Base-by-base conservation (phyloP, 2,329 filamentous ascomycete species). In the Fusarium begoniae region DNA sequence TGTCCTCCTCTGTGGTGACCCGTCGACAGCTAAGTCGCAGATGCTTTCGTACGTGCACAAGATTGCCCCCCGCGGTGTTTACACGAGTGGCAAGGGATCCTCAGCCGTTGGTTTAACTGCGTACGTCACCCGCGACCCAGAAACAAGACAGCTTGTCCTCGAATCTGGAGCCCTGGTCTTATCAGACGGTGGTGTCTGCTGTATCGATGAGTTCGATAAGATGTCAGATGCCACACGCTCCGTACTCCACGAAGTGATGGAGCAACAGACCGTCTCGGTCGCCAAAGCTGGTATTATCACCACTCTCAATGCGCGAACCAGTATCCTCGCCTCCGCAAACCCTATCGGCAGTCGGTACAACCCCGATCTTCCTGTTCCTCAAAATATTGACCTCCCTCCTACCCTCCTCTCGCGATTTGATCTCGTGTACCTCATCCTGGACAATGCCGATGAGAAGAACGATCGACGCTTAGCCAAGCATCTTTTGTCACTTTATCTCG, bases 331-430 rank as follows among this genome's bases (percentile, higher is more conserved):
- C 22, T 98, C 96, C 17, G 96, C 96, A 82, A 99, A 99, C 81
- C 96, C 96, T 3, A 98, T 99, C 75, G 96, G 96, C 78, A 98
- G 94, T 84, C 95, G 97, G 81, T 99, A 99, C 85, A 98, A 99
- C 83, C 93, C 94, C 6, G 96, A 98, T 79, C 85, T 99, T 30
- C 95, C 96, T 1, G 96, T 99, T 20, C 96, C 96, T 7, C 95
- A 98, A 79, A 99, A 99, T 83, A 99, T 99, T 78, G 96, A 99
- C 80, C 90, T 99, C 14, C 96, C 96, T 2, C 96, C 96, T 0
- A 99, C 96, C 0, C 88, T 99, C 12, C 89, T 99, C 59, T 98
- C 95, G 10, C 93, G 96, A 87, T 99, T 99, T 81, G 96, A 99
- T 82, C 87, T 99, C 12, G 96, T 99, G 57, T 99, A 99, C 80